phyloP scores from a whole-genome alignment of 129 eudicot species.

The Arctium minus region DNA sequence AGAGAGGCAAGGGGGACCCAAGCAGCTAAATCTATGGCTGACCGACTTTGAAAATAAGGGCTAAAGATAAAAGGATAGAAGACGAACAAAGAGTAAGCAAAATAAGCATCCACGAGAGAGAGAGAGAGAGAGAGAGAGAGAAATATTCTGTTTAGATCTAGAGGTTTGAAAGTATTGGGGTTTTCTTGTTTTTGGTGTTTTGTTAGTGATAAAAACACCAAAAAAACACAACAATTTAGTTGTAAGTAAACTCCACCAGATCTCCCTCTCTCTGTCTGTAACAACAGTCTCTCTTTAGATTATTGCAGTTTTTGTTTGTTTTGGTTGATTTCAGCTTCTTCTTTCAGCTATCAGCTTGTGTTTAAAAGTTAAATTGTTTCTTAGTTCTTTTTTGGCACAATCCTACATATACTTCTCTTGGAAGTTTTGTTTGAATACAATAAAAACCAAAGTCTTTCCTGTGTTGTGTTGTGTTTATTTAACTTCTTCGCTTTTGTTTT shows the following conservation, averaged over 20 bases:
- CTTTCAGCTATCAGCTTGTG: constrained; percentile 27
- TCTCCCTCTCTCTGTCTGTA: constrained; percentile 46
- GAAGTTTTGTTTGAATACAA: constrained; percentile 36
- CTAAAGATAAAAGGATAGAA: constrained; percentile 46
- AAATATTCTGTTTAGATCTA: constrained; percentile 41
- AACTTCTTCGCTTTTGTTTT: constrained; percentile 39
- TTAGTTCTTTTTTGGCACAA: constrained; percentile 44
- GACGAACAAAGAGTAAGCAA: constrained; percentile 38
- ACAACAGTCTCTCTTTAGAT: constrained; percentile 31
- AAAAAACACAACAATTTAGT: constrained; percentile 49
- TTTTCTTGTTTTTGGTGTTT: constrained; percentile 61
- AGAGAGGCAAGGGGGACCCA: constrained; percentile 42
- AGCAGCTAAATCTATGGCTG: constrained; percentile 68
- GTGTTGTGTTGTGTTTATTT: constrained; percentile 37
- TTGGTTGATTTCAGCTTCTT: constrained; percentile 24
- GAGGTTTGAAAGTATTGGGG: constrained; percentile 33
- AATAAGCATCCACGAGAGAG: constrained; percentile 2
- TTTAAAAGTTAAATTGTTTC: constrained; percentile 29
- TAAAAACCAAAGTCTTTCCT: constrained; percentile 55
- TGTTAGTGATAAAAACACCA: constrained; percentile 42
- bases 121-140: constrained; percentile 20
- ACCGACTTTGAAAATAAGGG: constrained; percentile 55
- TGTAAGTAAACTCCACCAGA: constrained; percentile 37
- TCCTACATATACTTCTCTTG: constrained; percentile 31
- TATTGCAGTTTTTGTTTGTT: constrained; percentile 47